A percentile compares a stretch with the other conserved stretches of the same genome.
Conservation (phyloP, 176 grass and related monocot species). For the Carex pumila region DNA sequence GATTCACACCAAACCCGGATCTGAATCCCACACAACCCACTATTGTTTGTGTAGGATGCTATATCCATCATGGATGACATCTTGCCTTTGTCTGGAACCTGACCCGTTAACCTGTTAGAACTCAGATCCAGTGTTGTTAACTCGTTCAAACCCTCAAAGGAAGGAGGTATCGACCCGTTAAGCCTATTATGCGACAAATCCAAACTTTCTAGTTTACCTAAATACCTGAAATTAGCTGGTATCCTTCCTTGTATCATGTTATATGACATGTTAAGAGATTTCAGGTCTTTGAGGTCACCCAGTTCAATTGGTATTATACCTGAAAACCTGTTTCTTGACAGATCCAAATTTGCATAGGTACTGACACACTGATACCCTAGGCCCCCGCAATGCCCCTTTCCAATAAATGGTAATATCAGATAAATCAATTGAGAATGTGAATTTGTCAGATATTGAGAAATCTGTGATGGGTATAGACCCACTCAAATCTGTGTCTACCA, state of each 20-base stretch:
- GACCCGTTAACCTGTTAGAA: not conserved
- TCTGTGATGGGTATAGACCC: no score
- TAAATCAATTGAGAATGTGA: constrained; percentile 23
- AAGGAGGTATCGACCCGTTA: constrained; percentile 20
- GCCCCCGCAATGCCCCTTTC: constrained; percentile 9
- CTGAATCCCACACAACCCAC: constrained; percentile 1
- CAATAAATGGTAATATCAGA: constrained; percentile 14
- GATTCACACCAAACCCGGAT: not conserved
- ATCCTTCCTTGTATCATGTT: constrained; percentile 18
- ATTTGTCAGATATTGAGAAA: constrained; percentile 22
- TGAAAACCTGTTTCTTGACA: constrained; percentile 21
- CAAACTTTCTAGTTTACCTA: constrained; percentile 22
- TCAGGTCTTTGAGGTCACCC: constrained; percentile 16
- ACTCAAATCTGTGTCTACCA: not conserved
- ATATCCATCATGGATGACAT: constrained; percentile 1
- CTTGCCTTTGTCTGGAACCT: not conserved
- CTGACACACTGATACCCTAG: not conserved
- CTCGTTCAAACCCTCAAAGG: constrained; percentile 10
- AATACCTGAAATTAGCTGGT: constrained; percentile 1
- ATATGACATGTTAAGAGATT: constrained; percentile 1
- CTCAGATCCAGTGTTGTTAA: constrained; percentile 18
- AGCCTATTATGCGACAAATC: constrained; percentile 28
- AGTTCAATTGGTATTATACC: constrained; percentile 16
- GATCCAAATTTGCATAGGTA: constrained; percentile 19
- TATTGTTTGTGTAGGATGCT: not conserved